A percentile compares a stretch with the other conserved stretches of the same genome.
These are phyloP conservation scores for Lentinula sp. DNA, from an alignment of 768 basidiomycete genomes.

Conservation along the genomic window DNA sequence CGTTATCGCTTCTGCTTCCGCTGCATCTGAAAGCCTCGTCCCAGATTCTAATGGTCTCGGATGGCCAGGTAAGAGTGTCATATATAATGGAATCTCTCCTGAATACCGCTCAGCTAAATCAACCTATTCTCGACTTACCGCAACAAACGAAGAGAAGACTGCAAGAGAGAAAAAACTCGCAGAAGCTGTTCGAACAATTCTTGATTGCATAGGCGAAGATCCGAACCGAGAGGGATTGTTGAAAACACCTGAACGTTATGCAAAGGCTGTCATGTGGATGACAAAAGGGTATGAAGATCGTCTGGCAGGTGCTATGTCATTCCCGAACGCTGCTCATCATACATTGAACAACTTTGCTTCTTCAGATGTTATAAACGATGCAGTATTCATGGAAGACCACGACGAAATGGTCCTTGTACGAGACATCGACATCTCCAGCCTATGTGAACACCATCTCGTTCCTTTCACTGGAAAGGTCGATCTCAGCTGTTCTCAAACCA, in stretches of 20 bases:
- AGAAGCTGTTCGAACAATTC: slow-evolving; percentile 80
- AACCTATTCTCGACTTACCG: slow-evolving; percentile 78
- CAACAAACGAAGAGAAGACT: slow-evolving; percentile 65
- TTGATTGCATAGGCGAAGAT: slow-evolving; percentile 98
- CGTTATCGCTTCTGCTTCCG: slow-evolving; percentile 23
- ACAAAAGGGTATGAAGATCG: slow-evolving; percentile 97
- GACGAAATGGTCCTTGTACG: slow-evolving; percentile 99
- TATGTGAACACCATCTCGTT: slow-evolving; percentile 98
- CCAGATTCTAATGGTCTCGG: slow-evolving; percentile 76
- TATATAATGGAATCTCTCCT: slow-evolving; percentile 2
- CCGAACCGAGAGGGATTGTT: slow-evolving; percentile 90
- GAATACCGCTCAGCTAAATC: slow-evolving; percentile 64
- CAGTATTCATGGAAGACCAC: slow-evolving; percentile 97
- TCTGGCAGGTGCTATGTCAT: slow-evolving; percentile 57
- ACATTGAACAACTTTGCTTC: slow-evolving; percentile 5
- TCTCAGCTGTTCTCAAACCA: slow-evolving; percentile 5
- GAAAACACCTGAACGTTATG: slow-evolving; percentile 92
- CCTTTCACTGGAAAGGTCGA: slow-evolving; percentile 95
- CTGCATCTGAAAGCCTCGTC: slow-evolving; percentile 14
- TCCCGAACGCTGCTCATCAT: slow-evolving; percentile 12
- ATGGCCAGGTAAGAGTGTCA: slow-evolving; percentile 69
- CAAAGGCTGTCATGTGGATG: slow-evolving; percentile 98
- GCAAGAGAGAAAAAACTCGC: slow-evolving; percentile 74
- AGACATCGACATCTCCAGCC: slow-evolving; percentile 94
- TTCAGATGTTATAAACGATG: slow-evolving; percentile 96